Evolutionary conservation across 257 asterid genomes (phyloP).

Genomic region (Gentiana macrophylla): DNA sequence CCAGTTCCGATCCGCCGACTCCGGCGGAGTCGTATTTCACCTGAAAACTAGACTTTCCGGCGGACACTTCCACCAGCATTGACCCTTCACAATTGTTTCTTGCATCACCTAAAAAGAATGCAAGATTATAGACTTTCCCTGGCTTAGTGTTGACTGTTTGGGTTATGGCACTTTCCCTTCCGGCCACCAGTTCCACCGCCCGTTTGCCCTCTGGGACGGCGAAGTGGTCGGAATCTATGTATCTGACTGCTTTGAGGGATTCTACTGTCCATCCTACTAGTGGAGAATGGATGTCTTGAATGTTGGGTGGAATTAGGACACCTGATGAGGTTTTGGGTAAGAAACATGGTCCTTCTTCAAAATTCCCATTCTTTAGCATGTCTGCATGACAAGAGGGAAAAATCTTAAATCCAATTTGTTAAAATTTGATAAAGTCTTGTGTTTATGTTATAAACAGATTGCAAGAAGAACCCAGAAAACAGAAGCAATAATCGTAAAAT

Average conservation of each 20-base stretch:
- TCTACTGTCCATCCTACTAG: conserved; percentile 23
- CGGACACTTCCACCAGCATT: conserved; percentile 16
- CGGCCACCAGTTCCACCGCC: conserved; percentile 19
- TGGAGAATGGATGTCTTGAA: conserved; percentile 18
- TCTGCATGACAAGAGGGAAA: background rate
- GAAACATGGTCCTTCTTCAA: conserved; percentile 23
- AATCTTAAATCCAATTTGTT: background rate
- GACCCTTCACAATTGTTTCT: conserved; percentile 19
- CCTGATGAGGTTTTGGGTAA: conserved; percentile 23
- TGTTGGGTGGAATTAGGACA: conserved; percentile 16
- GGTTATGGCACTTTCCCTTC: conserved; percentile 18
- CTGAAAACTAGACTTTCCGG: conserved; percentile 9
- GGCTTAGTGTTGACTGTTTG: conserved; percentile 14
- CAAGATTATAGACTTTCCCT: conserved; percentile 12
- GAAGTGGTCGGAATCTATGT: conserved; percentile 16
- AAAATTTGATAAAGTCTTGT: background rate
- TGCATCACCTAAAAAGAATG: conserved; percentile 22
- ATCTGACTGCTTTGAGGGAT: conserved; percentile 26
- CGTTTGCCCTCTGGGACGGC: conserved; percentile 17
- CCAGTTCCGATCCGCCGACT: conserved; percentile 14
- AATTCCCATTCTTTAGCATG: conserved; percentile 19
- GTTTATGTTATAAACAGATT: too few species aligned
- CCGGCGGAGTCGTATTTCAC: conserved; percentile 14
- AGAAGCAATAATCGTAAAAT: too few species aligned
- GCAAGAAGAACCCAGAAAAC: too few species aligned